These are phyloP conservation scores for Serendipita indica DNA, from an alignment of 768 basidiomycete genomes.

Conservation along the genomic window DNA sequence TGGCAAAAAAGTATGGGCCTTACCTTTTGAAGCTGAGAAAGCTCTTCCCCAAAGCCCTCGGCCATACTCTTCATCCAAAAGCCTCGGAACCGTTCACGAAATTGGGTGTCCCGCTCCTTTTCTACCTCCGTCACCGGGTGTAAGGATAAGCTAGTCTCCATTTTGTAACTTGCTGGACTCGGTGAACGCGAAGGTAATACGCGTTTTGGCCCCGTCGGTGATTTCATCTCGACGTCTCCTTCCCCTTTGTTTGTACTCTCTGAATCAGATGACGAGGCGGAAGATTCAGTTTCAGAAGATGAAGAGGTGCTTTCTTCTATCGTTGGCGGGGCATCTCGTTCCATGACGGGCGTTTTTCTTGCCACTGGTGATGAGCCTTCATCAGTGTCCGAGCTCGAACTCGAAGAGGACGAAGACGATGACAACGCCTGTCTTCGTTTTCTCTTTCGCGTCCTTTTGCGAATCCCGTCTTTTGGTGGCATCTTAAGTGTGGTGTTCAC, in stretches of 20 bases:
- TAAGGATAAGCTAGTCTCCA: not conserved
- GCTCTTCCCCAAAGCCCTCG: constrained; percentile 68
- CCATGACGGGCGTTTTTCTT: not conserved
- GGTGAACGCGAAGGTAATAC: not conserved
- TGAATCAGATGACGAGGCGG: not conserved
- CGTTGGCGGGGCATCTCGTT: not conserved
- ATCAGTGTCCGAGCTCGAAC: not conserved
- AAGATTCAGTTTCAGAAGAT: not conserved
- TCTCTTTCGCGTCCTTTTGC: not conserved
- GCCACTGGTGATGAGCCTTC: not conserved
- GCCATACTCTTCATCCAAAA: constrained; percentile 81
- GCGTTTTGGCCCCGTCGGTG: not conserved
- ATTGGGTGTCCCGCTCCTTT: constrained; percentile 31
- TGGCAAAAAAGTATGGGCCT: constrained; percentile 13
- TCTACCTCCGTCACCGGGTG: constrained; percentile 20
- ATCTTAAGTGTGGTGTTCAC: no score
- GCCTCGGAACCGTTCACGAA: constrained; percentile 58
- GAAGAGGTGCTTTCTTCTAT: not conserved
- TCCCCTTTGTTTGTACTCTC: not conserved
- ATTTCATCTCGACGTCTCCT: not conserved
- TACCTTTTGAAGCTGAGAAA: constrained; percentile 74
- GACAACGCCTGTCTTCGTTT: constrained; percentile 1
- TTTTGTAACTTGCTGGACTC: not conserved
- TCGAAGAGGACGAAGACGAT: not conserved
- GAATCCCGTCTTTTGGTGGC: not conserved